phyloP scores from a whole-genome alignment of 1,284 basidiomycete genomes.

The Porodaedalea pini region DNA sequence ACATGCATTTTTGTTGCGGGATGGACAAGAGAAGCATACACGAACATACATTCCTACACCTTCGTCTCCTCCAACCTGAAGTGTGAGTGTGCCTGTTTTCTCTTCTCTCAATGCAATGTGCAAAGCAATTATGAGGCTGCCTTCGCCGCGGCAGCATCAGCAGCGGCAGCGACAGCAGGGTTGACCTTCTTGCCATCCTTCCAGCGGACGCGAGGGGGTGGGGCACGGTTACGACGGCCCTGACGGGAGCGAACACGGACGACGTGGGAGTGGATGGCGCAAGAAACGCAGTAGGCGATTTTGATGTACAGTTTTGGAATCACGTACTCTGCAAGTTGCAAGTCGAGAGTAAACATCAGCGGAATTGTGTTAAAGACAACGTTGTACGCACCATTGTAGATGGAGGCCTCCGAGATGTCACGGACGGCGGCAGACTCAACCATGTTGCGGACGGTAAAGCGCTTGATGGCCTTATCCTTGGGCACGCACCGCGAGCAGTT shows the following conservation, averaged over 20 bases:
- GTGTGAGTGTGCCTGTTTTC: conserved; percentile 11
- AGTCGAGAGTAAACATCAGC: conserved; percentile 14
- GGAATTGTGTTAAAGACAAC: neutral
- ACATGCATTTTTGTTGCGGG: neutral
- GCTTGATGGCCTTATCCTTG: conserved; percentile 99
- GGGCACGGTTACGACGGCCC: conserved; percentile 92
- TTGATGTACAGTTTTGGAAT: conserved; percentile 99
- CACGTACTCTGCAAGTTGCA: conserved; percentile 72
- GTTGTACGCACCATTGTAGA: conserved; percentile 77
- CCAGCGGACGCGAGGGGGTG: conserved; percentile 94
- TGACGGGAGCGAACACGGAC: conserved; percentile 94
- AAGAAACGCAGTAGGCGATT: conserved; percentile 98
- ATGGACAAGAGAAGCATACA: neutral
- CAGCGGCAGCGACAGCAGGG: conserved; percentile 61
- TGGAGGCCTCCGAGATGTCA: conserved; percentile 95
- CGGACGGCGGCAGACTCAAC: conserved; percentile 97
- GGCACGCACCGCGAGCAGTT: conserved; percentile 95
- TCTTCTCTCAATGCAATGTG: neutral
- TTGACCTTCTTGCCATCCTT: conserved; percentile 97
- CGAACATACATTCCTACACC: neutral
- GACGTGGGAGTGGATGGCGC: conserved; percentile 98
- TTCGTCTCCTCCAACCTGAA: conserved; percentile 27
- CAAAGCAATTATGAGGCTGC: conserved; percentile 25
- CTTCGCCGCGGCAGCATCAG: conserved; percentile 49
- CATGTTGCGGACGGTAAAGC: conserved; percentile 99